These are phyloP conservation scores for Phaeotremella skinneri DNA, from an alignment of 768 basidiomycete genomes.

Conservation along the genomic window DNA sequence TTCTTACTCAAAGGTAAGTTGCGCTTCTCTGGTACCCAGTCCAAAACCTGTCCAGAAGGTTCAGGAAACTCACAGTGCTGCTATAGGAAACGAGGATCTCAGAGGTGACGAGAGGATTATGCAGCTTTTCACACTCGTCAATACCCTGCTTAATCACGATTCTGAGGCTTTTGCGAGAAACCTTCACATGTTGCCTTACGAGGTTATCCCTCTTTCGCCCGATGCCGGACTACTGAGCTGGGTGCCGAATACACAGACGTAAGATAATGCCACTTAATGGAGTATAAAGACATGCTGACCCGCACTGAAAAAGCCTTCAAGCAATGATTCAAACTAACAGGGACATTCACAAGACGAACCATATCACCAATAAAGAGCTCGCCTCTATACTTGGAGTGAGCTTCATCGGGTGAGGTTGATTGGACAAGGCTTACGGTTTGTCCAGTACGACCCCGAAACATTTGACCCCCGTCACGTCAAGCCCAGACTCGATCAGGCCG, in stretches of 20 bases:
- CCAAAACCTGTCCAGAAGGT: neutral
- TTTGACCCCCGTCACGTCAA: conserved; percentile 25
- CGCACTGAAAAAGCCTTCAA: conserved; percentile 28
- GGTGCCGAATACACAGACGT: conserved; percentile 49
- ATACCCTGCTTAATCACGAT: conserved; percentile 46
- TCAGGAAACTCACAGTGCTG: neutral
- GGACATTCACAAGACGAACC: conserved; percentile 35
- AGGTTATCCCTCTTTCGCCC: conserved; percentile 46
- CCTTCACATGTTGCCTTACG: conserved; percentile 45
- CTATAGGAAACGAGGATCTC: conserved; percentile 43
- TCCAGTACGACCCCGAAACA: conserved; percentile 36
- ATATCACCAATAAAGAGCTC: conserved; percentile 40
- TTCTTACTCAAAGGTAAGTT: conserved; percentile 49
- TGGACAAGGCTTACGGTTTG: neutral
- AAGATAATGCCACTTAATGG: conserved; percentile 4
- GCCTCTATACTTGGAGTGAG: conserved; percentile 48
- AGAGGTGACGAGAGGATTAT: conserved; percentile 51
- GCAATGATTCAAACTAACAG: conserved; percentile 41
- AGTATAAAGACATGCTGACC: conserved; percentile 2
- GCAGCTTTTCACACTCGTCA: conserved; percentile 51
- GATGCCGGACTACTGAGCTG: conserved; percentile 45
- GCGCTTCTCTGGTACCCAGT: neutral
- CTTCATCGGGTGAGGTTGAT: neutral
- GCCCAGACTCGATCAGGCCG: conserved; percentile 27
- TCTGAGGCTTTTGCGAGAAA: conserved; percentile 46